Conservation (phyloP, 306 rosid species). For the Parietaria judaica region DNA sequence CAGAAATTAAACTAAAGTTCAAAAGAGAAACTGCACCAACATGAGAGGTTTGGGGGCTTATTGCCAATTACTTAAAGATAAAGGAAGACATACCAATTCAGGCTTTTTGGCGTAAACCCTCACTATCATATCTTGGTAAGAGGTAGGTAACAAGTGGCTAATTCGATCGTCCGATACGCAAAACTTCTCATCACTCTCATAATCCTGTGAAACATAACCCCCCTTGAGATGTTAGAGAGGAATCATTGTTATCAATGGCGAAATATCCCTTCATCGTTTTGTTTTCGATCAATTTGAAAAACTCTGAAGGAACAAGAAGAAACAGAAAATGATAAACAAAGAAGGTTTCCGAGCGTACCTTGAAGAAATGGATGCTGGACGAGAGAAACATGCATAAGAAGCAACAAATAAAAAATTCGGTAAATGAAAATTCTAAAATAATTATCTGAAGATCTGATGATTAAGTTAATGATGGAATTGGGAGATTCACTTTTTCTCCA, state of each 20-base stretch:
- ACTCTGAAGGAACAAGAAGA: too few relatives aligned
- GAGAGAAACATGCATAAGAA: slow-evolving; percentile 35
- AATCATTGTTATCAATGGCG: not conserved
- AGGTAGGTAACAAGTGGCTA: slow-evolving; percentile 89
- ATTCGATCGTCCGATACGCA: slow-evolving; percentile 54
- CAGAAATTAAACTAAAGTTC: too few relatives aligned
- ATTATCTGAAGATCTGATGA: slow-evolving; percentile 8
- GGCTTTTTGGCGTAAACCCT: slow-evolving; percentile 92
- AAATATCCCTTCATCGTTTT: not conserved
- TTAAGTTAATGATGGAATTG: slow-evolving; percentile 1
- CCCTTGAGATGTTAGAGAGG: not conserved
- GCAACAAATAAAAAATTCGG: not conserved
- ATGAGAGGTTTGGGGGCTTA: too few relatives aligned
- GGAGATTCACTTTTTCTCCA: slow-evolving; percentile 5
- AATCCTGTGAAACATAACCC: slow-evolving; percentile 47
- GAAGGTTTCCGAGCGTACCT: slow-evolving; percentile 40
- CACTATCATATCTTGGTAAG: slow-evolving; percentile 82
- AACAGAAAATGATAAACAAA: not conserved
- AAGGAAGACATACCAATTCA: slow-evolving; percentile 56
- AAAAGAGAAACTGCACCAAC: too few relatives aligned
- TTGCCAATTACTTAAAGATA: too few relatives aligned
- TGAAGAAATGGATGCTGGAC: slow-evolving; percentile 77
- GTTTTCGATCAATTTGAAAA: not conserved
- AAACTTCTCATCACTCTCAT: slow-evolving; percentile 76
- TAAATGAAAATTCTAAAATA: slow-evolving; percentile 3